These are phyloP conservation scores for Breynia disticha DNA, from an alignment of 441 rosid genomes.

Conservation along the genomic window DNA sequence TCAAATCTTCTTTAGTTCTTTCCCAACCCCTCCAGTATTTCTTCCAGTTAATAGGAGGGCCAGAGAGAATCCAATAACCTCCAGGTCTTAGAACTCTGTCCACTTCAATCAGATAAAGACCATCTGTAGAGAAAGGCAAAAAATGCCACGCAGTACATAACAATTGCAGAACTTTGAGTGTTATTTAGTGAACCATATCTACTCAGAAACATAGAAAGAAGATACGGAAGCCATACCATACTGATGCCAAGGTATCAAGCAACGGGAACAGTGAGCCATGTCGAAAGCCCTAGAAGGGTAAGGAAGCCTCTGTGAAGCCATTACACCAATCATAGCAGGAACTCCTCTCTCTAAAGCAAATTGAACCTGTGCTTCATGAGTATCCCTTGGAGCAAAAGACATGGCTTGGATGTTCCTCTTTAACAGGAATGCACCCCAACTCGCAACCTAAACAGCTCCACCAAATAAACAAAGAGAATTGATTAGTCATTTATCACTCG, in stretches of 20 bases:
- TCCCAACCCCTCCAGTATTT: constrained; percentile 93
- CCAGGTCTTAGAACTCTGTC: constrained; percentile 87
- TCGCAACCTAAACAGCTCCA: constrained; percentile 53
- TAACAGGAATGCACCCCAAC: constrained; percentile 91
- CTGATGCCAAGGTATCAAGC: constrained; percentile 75
- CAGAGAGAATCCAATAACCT: constrained; percentile 90
- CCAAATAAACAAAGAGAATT: too few species aligned
- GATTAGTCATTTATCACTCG: too few species aligned
- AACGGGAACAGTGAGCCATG: constrained; percentile 94
- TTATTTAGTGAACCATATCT: background rate
- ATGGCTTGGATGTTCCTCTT: constrained; percentile 64
- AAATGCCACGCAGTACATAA: background rate
- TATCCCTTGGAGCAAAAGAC: constrained; percentile 94
- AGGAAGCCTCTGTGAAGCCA: constrained; percentile 81
- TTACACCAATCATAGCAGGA: constrained; percentile 82
- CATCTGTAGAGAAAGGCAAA: constrained; percentile 37
- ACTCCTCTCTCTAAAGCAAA: constrained; percentile 96
- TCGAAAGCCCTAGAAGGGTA: constrained; percentile 93
- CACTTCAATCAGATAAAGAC: constrained; percentile 72
- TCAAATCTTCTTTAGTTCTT: constrained; percentile 67
- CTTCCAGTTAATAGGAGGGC: constrained; percentile 88
- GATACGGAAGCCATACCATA: constrained; percentile 31
- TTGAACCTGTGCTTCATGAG: constrained; percentile 96
- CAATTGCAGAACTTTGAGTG: background rate
- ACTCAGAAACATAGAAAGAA: background rate